phyloP scores from a whole-genome alignment of 2,329 filamentous ascomycete species.

The Sarocladium brachiariae region DNA sequence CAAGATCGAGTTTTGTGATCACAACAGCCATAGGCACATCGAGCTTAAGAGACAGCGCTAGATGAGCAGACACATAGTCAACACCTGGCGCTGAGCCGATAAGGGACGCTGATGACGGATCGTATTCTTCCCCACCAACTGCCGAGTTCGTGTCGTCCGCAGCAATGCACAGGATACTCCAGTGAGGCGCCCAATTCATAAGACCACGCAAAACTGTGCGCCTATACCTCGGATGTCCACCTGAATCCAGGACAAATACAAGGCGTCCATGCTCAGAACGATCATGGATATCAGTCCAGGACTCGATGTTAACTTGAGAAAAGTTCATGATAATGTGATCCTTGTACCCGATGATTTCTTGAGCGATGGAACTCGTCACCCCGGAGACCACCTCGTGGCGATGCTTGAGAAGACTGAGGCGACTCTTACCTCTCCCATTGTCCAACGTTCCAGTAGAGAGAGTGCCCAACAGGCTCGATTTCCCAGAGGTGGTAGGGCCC shows the following conservation, averaged over 20 bases:
- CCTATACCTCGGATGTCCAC: conserved; percentile 81
- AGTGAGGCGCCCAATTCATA: conserved; percentile 94
- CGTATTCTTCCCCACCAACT: conserved; percentile 20
- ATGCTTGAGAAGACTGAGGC: conserved; percentile 83
- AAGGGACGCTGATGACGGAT: conserved; percentile 43
- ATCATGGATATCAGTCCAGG: conserved; percentile 91
- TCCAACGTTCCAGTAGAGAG: conserved; percentile 82
- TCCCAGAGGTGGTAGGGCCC: conserved; percentile 84
- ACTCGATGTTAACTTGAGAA: conserved; percentile 75
- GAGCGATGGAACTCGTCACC: conserved; percentile 87
- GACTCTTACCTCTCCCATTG: conserved; percentile 85
- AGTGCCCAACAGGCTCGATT: conserved; percentile 84
- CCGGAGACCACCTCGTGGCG: conserved; percentile 89
- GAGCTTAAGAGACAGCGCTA: conserved; percentile 78
- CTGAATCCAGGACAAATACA: conserved; percentile 86
- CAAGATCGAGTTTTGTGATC: conserved; percentile 86
- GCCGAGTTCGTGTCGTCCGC: conserved; percentile 57
- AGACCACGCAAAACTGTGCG: conserved; percentile 83
- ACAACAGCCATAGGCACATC: conserved; percentile 71
- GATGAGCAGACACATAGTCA: conserved; percentile 70
- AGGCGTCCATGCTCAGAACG: conserved; percentile 66
- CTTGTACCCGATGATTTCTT: conserved; percentile 85
- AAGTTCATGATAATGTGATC: conserved; percentile 66
- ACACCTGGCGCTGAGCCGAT: conserved; percentile 49
- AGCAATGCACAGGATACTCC: conserved; percentile 81